Evolutionary conservation across 345 rosid genomes (phyloP), one percentile per base, ranked within the genome.

Genomic region (Syzygium aromaticum): DNA sequence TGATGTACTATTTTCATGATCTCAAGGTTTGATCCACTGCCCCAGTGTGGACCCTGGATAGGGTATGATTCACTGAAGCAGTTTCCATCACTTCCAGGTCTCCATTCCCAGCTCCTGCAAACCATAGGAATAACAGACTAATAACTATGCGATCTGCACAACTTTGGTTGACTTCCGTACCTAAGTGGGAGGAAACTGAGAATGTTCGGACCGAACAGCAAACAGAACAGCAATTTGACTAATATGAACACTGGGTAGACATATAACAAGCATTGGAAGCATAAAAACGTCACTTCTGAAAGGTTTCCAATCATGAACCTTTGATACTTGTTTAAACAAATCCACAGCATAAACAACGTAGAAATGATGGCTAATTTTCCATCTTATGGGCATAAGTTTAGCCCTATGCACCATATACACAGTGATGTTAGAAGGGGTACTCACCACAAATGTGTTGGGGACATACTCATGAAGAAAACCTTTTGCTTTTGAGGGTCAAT

Each of bases 91-190:
- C 94, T 94, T 59, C 98, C 97, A 27, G 93, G 92, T 84, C 89
- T 94, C 99, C 99, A 97, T 88, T 96, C 99, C 98, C 98, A 96
- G 90, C 97, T 97, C 99, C 99, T 95, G 59, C 84, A 89, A 86
- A 86, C 80, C 78, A 67, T 30, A 67, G 78, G 78, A 67, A 67
- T 38, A 67, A 30, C 43, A 67, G 78, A 33, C 43, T 33, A 33
- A 33, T 33, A 46, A 33, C 46, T 30, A 67, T 67, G 78, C 46
- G n/a, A 23, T 67, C 15, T 27, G 19, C 19, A 86, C 22, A 25
- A 64, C 8, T 23, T 13, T 7, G 8, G 38, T 63, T 15, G 23
- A 28, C 46, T 30, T 67, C 46, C 3, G 11, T 17, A 8, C 22
- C 78, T 30, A 33, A 17, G 78, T 8, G 23, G 15, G 78, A 33